Conservation (phyloP, 1,139 yeast genomes). For the Suhomyces terraborum region DNA sequence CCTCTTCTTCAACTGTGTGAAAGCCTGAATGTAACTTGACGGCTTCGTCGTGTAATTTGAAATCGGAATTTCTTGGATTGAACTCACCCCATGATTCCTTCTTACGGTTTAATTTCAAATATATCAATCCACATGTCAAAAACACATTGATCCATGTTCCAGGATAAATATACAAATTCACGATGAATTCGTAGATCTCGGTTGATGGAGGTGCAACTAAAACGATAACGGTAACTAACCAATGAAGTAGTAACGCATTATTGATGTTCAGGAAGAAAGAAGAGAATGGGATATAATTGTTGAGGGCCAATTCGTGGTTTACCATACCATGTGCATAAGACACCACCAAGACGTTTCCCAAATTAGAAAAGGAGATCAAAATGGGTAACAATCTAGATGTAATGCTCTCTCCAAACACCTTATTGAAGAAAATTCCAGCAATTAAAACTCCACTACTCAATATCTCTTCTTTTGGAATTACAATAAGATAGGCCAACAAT, state of each 20-base stretch:
- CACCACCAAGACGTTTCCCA: constrained; percentile 79
- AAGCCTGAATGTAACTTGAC: constrained; percentile 3
- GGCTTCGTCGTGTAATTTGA: constrained; percentile 9
- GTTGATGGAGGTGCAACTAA: constrained; percentile 50
- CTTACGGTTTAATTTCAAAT: constrained; percentile 34
- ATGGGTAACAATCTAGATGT: constrained; percentile 64
- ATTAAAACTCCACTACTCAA: constrained; percentile 65
- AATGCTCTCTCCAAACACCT: constrained; percentile 70
- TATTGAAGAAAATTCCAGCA: constrained; percentile 73
- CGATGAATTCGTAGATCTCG: constrained; percentile 51
- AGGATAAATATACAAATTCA: constrained; percentile 52
- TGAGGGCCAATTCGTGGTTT: constrained; percentile 72
- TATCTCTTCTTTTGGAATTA: constrained; percentile 66
- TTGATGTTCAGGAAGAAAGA: constrained; percentile 55
- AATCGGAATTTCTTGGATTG: constrained; percentile 17
- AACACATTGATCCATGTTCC: constrained; percentile 53
- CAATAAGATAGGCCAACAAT: constrained; percentile 72
- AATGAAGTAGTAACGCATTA: constrained; percentile 43
- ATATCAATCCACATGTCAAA: constrained; percentile 44
- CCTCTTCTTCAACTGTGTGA: neutral
- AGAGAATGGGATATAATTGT: constrained; percentile 72
- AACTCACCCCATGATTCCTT: constrained; percentile 38
- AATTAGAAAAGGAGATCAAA: constrained; percentile 72
- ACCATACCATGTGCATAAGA: constrained; percentile 78
- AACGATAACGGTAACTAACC: constrained; percentile 50